A percentile compares a stretch with the other conserved stretches of the same genome.
Evolutionary conservation across 176 grass and related monocot genomes (phyloP).

Genomic region (Zea luxurians): DNA sequence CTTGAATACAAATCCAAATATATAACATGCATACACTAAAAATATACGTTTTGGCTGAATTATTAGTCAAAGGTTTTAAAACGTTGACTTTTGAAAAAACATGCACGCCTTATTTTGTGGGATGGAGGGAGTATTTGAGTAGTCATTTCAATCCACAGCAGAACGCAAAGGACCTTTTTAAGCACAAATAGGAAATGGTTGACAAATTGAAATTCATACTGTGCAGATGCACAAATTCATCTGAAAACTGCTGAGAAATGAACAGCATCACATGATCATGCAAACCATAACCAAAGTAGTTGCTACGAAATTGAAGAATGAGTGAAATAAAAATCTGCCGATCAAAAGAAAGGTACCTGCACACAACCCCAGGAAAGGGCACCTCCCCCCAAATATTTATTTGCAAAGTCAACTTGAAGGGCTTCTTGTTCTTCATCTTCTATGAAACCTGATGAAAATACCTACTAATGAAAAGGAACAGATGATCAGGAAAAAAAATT

Average conservation of each 20-base stretch:
- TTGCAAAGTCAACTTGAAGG: slow-evolving; percentile 90
- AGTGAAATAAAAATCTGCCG: slow-evolving; percentile 30
- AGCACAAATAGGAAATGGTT: slow-evolving; percentile 16
- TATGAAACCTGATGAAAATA: slow-evolving; percentile 72
- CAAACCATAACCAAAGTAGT: not conserved
- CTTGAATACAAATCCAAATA: too few relatives aligned
- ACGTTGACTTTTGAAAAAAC: too few relatives aligned
- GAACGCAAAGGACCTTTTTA: not conserved
- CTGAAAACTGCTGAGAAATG: not conserved
- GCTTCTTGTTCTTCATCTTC: slow-evolving; percentile 86
- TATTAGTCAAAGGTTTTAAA: too few relatives aligned
- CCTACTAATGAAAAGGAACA: slow-evolving; percentile 70
- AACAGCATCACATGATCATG: not conserved
- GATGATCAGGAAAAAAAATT: slow-evolving; percentile 27
- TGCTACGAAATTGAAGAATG: slow-evolving; percentile 19
- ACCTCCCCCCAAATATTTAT: slow-evolving; percentile 93
- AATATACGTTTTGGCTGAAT: too few relatives aligned
- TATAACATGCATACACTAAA: too few relatives aligned
- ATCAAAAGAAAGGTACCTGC: slow-evolving; percentile 71
- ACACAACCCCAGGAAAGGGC: slow-evolving; percentile 86
- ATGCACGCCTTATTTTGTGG: too few relatives aligned
- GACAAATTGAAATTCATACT: not conserved
- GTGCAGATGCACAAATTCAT: not conserved
- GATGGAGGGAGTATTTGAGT: not conserved
- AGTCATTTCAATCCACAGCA: not conserved